Percentiles rank a stretch among this genome's conserved stretches.
These are phyloP conservation scores for Ilyonectria mors-panacis DNA, from an alignment of 2,329 filamentous ascomycete genomes.

Conservation along the genomic window DNA sequence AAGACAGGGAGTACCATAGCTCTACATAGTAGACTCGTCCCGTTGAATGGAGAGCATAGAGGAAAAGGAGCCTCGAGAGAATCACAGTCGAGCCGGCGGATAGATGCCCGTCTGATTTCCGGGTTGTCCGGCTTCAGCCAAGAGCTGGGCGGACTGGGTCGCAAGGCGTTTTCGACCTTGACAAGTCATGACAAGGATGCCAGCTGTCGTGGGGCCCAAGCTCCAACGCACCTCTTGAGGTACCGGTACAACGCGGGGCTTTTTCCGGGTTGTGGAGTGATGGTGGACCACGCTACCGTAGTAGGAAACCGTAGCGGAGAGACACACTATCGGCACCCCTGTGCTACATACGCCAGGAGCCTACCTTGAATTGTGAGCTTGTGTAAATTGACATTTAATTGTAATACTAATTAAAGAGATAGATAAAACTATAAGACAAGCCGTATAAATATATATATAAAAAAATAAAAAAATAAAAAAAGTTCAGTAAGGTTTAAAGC, in stretches of 20 bases:
- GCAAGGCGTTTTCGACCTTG: not conserved
- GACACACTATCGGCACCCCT: no score
- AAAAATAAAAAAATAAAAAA: no score
- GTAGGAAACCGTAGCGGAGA: no score
- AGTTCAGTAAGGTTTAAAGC: no score
- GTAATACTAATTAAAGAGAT: no score
- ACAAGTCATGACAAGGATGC: not conserved
- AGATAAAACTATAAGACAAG: no score
- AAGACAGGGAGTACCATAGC: not conserved
- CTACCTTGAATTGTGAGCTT: no score
- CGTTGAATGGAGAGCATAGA: not conserved
- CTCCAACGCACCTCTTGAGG: not conserved
- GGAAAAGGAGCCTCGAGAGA: no score
- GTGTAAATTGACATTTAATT: no score
- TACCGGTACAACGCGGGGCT: slow-evolving; percentile 5
- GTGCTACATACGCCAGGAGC: no score
- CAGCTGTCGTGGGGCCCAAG: not conserved
- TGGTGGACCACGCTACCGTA: not conserved
- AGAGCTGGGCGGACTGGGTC: not conserved
- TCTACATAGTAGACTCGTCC: not conserved
- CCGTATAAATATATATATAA: no score
- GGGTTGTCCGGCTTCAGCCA: not conserved
- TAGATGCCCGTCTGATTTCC: not conserved
- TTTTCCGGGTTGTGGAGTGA: not conserved
- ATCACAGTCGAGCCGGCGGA: no score